Evolutionary conservation across 2,329 filamentous ascomycete species (phyloP).

Genomic region (Fusarium equiseti): DNA sequence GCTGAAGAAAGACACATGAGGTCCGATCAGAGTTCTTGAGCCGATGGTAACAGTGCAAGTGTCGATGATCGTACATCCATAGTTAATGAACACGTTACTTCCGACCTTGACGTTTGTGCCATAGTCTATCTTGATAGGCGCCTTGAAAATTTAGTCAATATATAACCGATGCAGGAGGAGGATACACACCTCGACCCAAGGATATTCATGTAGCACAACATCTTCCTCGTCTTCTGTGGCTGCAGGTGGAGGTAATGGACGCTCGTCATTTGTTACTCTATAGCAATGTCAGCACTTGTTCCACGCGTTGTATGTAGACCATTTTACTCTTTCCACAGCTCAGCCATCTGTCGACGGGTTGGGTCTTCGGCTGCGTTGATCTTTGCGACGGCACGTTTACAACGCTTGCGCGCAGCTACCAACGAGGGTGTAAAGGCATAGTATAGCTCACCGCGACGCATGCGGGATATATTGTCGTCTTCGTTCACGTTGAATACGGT

Average conservation of each 20-base stretch:
- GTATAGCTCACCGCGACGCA: constrained; percentile 78
- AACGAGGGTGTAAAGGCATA: constrained; percentile 79
- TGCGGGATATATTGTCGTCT: constrained; percentile 64
- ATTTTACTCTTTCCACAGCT: constrained; percentile 78
- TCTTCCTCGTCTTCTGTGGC: constrained; percentile 73
- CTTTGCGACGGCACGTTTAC: constrained; percentile 68
- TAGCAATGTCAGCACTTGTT: not conserved
- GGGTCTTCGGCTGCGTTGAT: constrained; percentile 74
- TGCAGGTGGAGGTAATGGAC: constrained; percentile 71
- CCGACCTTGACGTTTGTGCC: constrained; percentile 78
- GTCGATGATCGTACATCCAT: constrained; percentile 80
- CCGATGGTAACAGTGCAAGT: constrained; percentile 81
- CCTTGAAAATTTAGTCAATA: not conserved
- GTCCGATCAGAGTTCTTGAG: constrained; percentile 80
- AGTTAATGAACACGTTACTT: constrained; percentile 79
- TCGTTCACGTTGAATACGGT: constrained; percentile 51
- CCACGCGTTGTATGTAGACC: fast-evolving
- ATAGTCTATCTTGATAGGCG: constrained; percentile 79
- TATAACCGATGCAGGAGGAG: not conserved
- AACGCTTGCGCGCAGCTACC: constrained; percentile 71
- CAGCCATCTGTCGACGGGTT: constrained; percentile 70
- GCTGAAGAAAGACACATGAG: constrained; percentile 81
- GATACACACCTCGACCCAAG: constrained; percentile 70
- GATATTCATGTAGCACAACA: constrained; percentile 69
- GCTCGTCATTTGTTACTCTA: constrained; percentile 73